Base-by-base conservation (phyloP, 345 rosid genomes). In the Brassica rapa region DNA sequence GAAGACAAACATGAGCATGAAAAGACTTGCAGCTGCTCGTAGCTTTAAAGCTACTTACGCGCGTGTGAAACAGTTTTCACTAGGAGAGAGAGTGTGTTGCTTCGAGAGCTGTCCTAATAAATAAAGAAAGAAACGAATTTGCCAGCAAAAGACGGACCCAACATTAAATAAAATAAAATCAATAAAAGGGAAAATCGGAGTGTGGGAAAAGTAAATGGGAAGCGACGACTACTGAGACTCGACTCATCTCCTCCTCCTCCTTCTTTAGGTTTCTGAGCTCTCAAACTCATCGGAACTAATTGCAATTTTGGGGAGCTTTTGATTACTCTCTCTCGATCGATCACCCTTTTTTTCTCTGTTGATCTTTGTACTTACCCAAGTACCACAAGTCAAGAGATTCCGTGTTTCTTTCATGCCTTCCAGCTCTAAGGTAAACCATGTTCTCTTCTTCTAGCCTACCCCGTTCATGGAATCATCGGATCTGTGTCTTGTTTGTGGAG, bases 61-160 rank as follows among this genome's bases (percentile, higher is more conserved):
- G 80, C 80, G 80, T 80, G 68, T 0, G 2, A 3, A 10, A 1
- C 37, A 70, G 19, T 6, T 4, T 4, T 0, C 4, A n/a, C 0
- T 7, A 0, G 5, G 23, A 11, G 83, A 64, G 76, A n/a, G 65
- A 4, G 56, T 71, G 61, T 6, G 56, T 4, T 25, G 5, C 4
- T 10, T 4, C 21, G 16, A 16, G 29, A 75, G 80, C 43, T 81
- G 57, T 71, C 80, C 63, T 33, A 60, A 49, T 81, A 11, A 75
- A 80, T 75, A 80, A 80, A 43, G 56, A 74, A 19, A 19, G 21
- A 19, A 70, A 65, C 76, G 76, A 80, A 70, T 70, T 80, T 70
- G 80, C 80, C 83, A 80, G 72, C 76, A 80, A 70, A 80, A 63
- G 72, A 70, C 69, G 76, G 80, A 65, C 79, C 75, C 56, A 80